Evolutionary conservation across 129 eudicot species (phyloP), one percentile per base, ranked within the genome.

Genomic region (Deinandra increscens): DNA sequence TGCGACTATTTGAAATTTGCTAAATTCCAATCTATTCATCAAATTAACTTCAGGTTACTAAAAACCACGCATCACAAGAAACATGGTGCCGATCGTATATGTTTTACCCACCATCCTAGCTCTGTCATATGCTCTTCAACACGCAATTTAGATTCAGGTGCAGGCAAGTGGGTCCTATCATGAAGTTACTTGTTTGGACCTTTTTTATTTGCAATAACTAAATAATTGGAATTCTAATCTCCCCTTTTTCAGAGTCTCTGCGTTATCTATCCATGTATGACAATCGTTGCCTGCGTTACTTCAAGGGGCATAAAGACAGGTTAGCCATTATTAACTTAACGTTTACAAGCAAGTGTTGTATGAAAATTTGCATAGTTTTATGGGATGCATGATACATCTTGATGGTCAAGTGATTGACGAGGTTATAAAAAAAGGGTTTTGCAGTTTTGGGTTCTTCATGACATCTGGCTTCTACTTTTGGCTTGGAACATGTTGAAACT

Each of bases 191-290:
- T 51, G 19, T 26, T 63, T 62, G 36, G 44, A 15, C 15, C 51
- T 19, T 17, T 15, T 6, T 15, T 37, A n/a, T 75, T 29, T 64
- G 56, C 46, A 48, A 41, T 56, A 65, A 61, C 64, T 55, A 71
- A 29, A 3, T 18, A 51, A 17, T 46, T 72, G 10, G 38, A 12
- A 68, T 51, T 18, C 42, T 53, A 9, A 13, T 17, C 36, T 53
- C 37, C 42, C 7, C 31, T 58, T 64, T 68, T 56, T 38, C 88
- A 93, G 96, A 93, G 84, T 78, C 87, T 46, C 62, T 93, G 55
- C 87, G 95, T 56, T 93, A 93, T 80, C 84, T 93, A 61, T 93
- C 98, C 34, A 83, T 93, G 97, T 93, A 89, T 58, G 98, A 93
- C 77, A 93, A 93, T 68, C 83, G 98, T 13, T 87, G 92, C 70